These are phyloP conservation scores for Hymenoscyphus scutula DNA, from an alignment of 2,329 filamentous ascomycete genomes.

Conservation along the genomic window DNA sequence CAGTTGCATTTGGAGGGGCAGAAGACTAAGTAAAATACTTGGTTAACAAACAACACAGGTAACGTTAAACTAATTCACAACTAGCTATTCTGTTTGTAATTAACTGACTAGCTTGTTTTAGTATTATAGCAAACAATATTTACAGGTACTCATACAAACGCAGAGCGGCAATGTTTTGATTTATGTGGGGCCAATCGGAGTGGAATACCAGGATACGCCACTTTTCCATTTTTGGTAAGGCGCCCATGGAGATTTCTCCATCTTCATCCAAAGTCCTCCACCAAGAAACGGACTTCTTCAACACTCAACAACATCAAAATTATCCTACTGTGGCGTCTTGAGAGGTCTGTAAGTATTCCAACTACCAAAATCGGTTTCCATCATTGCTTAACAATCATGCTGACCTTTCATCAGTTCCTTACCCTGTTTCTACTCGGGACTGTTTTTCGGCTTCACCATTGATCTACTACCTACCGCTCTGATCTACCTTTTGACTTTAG, in stretches of 20 bases:
- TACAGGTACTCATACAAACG: background rate
- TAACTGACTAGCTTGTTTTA: background rate
- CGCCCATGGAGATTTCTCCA: background rate
- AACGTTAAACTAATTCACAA: background rate
- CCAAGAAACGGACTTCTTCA: background rate
- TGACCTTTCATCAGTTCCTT: background rate
- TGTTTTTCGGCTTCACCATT: background rate
- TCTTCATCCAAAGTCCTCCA: constrained; percentile 1
- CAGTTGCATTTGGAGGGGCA: constrained; percentile 11
- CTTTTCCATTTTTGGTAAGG: background rate
- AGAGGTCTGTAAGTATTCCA: background rate
- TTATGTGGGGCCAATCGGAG: background rate
- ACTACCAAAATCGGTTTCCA: background rate
- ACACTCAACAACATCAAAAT: constrained; percentile 3
- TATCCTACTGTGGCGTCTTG: background rate
- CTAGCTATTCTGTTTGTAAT: background rate
- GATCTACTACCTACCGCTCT: background rate
- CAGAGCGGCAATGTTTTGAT: background rate
- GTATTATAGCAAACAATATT: background rate
- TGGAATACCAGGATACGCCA: background rate
- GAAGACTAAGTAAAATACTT: background rate
- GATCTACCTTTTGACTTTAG: background rate
- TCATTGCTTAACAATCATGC: background rate
- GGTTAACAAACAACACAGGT: background rate
- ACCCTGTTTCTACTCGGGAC: background rate